A percentile compares a stretch with the other conserved stretches of the same genome.
Conservation (phyloP, 345 rosid genomes). For the Melaleuca quinquenervia region DNA sequence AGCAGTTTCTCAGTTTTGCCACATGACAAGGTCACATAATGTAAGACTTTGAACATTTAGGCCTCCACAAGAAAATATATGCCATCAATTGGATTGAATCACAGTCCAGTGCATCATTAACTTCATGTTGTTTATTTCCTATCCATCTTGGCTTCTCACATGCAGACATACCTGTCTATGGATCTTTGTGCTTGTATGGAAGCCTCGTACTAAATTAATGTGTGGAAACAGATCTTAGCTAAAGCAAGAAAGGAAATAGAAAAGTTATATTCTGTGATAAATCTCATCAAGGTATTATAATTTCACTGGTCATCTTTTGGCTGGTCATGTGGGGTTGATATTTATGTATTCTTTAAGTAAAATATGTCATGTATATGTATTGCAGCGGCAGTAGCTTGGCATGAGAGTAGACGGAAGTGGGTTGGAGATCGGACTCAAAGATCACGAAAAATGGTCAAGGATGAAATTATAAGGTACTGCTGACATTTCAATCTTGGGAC, state of each 20-base stretch:
- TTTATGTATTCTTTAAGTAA: conserved; percentile 1
- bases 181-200: not conserved
- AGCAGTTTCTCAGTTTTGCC: not conserved
- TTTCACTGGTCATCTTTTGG: not conserved
- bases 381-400: conserved; percentile 66
- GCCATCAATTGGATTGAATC: not conserved
- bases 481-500: not conserved
- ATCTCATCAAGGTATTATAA: not conserved
- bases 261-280: not conserved
- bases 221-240: not conserved
- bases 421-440: conserved; percentile 47
- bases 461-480: conserved; percentile 63
- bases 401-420: conserved; percentile 72
- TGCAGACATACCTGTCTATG: not conserved
- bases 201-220: not conserved
- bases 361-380: not conserved
- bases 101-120: not conserved
- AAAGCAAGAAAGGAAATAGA: not conserved
- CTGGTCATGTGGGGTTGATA: not conserved
- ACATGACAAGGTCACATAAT: not conserved
- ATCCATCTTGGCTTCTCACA: not conserved
- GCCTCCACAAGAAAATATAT: not conserved
- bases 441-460: conserved; percentile 29
- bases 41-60: not conserved
- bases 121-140: not conserved